A percentile compares a stretch with the other conserved stretches of the same genome.
Evolutionary conservation across 2,329 filamentous ascomycete species (phyloP).

Genomic region (Rhexocercosporidium sp.): DNA sequence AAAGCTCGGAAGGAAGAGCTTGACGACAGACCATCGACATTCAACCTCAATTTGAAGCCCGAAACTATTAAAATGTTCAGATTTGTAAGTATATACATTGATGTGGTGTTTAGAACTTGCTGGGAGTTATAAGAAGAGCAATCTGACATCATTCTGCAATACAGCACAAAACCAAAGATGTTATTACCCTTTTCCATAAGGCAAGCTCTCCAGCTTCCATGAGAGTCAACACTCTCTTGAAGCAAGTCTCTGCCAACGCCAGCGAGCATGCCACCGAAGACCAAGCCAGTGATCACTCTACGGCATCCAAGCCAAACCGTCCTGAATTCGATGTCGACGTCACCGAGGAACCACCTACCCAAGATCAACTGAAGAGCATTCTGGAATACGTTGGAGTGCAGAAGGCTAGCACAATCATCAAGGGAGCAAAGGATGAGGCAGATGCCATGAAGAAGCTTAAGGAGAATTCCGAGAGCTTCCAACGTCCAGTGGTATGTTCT

Average conservation of each 20-base stretch:
- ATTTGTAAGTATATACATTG: slow-evolving; percentile 37
- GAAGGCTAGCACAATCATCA: slow-evolving; percentile 68
- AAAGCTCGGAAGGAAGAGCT: slow-evolving; percentile 14
- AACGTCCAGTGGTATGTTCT: slow-evolving; percentile 74
- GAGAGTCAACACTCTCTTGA: slow-evolving; percentile 76
- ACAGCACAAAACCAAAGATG: slow-evolving; percentile 82
- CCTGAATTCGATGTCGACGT: slow-evolving; percentile 86
- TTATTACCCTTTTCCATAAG: slow-evolving; percentile 96
- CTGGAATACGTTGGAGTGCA: slow-evolving; percentile 77
- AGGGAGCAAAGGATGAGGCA: slow-evolving; percentile 72
- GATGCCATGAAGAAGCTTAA: slow-evolving; percentile 84
- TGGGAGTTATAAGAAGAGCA: not conserved
- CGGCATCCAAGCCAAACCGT: slow-evolving; percentile 57
- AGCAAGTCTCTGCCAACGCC: slow-evolving; percentile 76
- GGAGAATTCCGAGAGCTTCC: slow-evolving; percentile 69
- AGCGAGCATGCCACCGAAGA: slow-evolving; percentile 72
- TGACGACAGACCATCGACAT: slow-evolving; percentile 22
- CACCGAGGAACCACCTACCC: slow-evolving; percentile 79
- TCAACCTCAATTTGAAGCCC: slow-evolving; percentile 15
- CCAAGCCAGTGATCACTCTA: slow-evolving; percentile 70
- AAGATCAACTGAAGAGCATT: slow-evolving; percentile 82
- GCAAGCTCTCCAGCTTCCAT: slow-evolving; percentile 74
- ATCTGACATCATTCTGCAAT: slow-evolving; percentile 10
- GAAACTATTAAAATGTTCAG: slow-evolving; percentile 42
- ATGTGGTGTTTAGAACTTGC: not conserved